Conservation (phyloP, 2,329 filamentous ascomycete genomes). For the Colletotrichum magnum region DNA sequence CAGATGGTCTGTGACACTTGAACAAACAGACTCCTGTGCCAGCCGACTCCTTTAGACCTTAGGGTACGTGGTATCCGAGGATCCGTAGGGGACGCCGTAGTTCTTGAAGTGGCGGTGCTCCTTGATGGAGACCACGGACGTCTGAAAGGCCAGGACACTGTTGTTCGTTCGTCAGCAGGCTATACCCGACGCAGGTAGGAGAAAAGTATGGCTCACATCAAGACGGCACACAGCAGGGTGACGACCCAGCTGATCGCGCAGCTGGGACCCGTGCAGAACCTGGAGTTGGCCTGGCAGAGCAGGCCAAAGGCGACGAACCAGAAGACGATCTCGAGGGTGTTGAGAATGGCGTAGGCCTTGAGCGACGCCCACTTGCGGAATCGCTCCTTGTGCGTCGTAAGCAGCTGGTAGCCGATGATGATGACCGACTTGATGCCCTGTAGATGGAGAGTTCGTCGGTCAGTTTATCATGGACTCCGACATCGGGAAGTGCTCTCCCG, state of each 20-base stretch:
- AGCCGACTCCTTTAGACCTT: neutral
- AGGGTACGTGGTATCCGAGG: neutral
- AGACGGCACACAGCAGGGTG: slow-evolving; percentile 18
- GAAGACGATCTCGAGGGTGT: slow-evolving; percentile 57
- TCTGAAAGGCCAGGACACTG: slow-evolving; percentile 34
- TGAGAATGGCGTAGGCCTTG: slow-evolving; percentile 58
- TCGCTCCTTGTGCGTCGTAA: slow-evolving; percentile 50
- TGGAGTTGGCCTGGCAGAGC: slow-evolving; percentile 21
- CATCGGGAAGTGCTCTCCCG: too few species aligned
- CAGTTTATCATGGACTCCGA: neutral
- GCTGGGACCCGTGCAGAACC: slow-evolving; percentile 33
- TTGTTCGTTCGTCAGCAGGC: neutral
- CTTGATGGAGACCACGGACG: slow-evolving; percentile 25
- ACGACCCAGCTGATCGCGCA: slow-evolving; percentile 38
- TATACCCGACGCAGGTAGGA: neutral
- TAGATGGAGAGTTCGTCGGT: neutral
- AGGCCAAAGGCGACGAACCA: slow-evolving; percentile 47
- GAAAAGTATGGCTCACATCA: slow-evolving; percentile 19
- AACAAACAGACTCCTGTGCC: too few species aligned
- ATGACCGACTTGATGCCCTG: slow-evolving; percentile 55
- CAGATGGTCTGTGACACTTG: too few species aligned
- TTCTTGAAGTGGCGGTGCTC: slow-evolving; percentile 26
- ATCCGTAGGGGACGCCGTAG: slow-evolving; percentile 16
- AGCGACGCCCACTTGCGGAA: slow-evolving; percentile 54
- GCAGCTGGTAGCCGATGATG: slow-evolving; percentile 56